phyloP scores from a whole-genome alignment of 768 basidiomycete genomes.

The Infundibulicybe gibba region DNA sequence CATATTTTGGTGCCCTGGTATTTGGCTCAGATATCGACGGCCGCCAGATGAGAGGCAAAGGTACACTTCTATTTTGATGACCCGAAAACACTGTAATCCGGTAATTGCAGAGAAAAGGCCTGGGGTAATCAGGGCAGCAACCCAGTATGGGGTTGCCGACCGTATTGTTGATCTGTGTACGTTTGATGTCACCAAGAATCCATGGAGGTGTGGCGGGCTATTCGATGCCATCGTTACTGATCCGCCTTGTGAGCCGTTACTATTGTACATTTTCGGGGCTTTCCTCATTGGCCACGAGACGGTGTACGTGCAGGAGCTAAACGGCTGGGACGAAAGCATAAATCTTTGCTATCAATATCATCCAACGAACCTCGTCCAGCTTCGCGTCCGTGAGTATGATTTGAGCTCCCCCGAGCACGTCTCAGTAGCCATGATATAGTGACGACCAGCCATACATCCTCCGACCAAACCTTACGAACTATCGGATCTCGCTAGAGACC shows the following conservation, averaged over 20 bases:
- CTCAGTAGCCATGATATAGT: conserved; percentile 17
- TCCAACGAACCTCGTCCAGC: conserved; percentile 32
- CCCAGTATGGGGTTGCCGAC: conserved; percentile 75
- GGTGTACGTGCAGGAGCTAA: conserved; percentile 91
- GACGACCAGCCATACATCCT: conserved; percentile 77
- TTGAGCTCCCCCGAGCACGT: background rate
- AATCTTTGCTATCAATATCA: conserved; percentile 31
- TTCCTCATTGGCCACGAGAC: conserved; percentile 43
- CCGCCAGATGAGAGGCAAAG: conserved; percentile 93
- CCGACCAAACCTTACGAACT: conserved; percentile 93
- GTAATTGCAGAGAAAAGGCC: conserved; percentile 37
- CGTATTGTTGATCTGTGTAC: conserved; percentile 83
- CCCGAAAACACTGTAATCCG: background rate
- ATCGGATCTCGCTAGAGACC: conserved; percentile 74
- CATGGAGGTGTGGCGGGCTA: conserved; percentile 84
- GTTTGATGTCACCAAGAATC: conserved; percentile 89
- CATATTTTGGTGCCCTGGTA: conserved; percentile 83
- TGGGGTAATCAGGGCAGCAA: conserved; percentile 77
- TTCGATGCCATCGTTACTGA: conserved; percentile 96
- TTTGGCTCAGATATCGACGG: conserved; percentile 97
- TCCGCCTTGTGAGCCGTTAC: conserved; percentile 72
- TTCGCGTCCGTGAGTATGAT: conserved; percentile 41
- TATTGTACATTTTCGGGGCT: background rate
- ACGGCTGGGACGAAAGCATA: conserved; percentile 64
- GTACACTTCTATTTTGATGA: conserved; percentile 31